Base-by-base conservation (phyloP, 257 asterid genomes). In the Plantago ovata region DNA sequence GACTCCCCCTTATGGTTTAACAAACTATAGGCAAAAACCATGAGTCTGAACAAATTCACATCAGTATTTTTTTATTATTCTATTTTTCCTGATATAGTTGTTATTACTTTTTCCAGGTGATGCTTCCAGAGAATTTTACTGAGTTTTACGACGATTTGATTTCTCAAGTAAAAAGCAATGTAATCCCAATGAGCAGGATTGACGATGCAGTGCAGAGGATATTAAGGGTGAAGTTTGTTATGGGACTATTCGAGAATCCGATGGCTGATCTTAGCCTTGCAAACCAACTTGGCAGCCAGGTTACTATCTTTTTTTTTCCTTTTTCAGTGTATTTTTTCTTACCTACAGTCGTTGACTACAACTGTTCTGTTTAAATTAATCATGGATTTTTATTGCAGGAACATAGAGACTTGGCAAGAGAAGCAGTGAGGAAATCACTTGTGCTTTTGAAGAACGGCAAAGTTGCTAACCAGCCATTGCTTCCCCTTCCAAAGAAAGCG, bases 341-440 rank as follows among this genome's bases (percentile, higher is more conserved):
- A n/a, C n/a, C n/a, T n/a, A n/a, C n/a, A n/a, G n/a, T n/a, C n/a
- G n/a, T n/a, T n/a, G n/a, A n/a, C n/a, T n/a, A n/a, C n/a, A n/a
- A n/a, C n/a, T n/a, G n/a, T n/a, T n/a, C n/a, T n/a, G n/a, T n/a
- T n/a, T n/a, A n/a, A n/a, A n/a, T n/a, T n/a, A n/a, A n/a, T n/a
- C n/a, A n/a, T n/a, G n/a, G n/a, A n/a, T n/a, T 38, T 42, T 21
- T 20, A 33, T 42, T 36, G 53, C 70, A 89, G 97, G 94, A 90
- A 56, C 98, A 90, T 39, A 81, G 98, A 46, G 86, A 90, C 39
- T 60, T 90, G 64, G 96, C 98, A n/a, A 81, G 96, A 76, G 94
- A 90, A 75, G 98, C 96, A 14, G 98, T 81, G 0, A 77, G 98
- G 38, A 86, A 78, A 66, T 86, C 97, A 0, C 90, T 90, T 9